These are phyloP conservation scores for Murraya koenigii DNA, from an alignment of 345 rosid genomes.

Conservation along the genomic window DNA sequence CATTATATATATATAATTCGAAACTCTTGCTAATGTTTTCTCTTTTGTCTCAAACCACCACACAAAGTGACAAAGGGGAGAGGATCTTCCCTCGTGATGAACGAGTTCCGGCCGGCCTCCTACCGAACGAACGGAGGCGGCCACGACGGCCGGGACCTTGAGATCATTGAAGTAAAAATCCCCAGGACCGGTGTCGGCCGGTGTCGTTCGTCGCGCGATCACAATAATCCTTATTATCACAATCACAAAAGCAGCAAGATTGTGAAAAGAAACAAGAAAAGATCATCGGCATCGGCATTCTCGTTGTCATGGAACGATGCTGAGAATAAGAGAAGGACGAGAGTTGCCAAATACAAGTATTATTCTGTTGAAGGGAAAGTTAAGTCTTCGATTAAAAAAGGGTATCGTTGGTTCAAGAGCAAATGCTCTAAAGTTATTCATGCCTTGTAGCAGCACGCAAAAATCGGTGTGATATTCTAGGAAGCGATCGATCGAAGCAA, in stretches of 20 bases:
- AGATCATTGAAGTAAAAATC: slow-evolving; percentile 8
- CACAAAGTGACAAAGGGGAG: neutral
- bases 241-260: neutral
- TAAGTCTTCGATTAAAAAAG: slow-evolving; percentile 40
- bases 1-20: neutral
- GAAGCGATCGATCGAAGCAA: neutral
- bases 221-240: neutral
- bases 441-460: slow-evolving; percentile 13
- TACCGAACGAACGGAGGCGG: slow-evolving; percentile 22
- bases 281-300: neutral
- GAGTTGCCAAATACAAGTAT: slow-evolving; percentile 49
- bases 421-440: slow-evolving; percentile 39
- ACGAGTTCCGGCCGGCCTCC: slow-evolving; percentile 7
- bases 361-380: slow-evolving; percentile 49
- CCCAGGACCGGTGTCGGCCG: slow-evolving; percentile 16
- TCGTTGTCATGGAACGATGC: slow-evolving; percentile 43
- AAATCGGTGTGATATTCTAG: neutral
- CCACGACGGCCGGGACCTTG: slow-evolving; percentile 22
- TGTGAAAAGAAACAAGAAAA: neutral
- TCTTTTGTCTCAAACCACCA: neutral
- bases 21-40: neutral
- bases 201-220: slow-evolving; percentile 12
- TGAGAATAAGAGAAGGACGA: slow-evolving; percentile 42
- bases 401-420: slow-evolving; percentile 50
- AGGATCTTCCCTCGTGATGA: neutral